Evolutionary conservation across 2,329 filamentous ascomycete species (phyloP), one percentile per base, ranked within the genome.

Genomic region (Mycosphaerella sp.): DNA sequence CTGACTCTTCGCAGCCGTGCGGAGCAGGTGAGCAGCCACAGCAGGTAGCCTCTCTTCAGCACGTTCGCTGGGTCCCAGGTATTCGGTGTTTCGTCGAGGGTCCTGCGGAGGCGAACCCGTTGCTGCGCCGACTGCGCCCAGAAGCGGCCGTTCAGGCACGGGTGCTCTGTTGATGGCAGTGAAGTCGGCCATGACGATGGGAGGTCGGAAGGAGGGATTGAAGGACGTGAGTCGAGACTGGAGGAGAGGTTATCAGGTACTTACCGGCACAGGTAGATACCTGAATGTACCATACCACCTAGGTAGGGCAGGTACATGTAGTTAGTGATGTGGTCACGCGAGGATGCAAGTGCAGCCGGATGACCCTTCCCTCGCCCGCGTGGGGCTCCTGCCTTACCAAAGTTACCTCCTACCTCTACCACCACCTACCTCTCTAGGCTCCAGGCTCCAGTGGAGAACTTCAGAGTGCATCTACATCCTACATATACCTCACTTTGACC

Each of bases 161-260:
- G 45, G 36, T 17, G 54, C 31, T 38, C 4, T 11, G 40, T 63
- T 63, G 53, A 63, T 64, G 36, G 62, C 43, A 10, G 62, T 64
- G 51, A 64, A 64, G 14, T 48, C 57, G 29, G 43, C 46, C 45
- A 45, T 59, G 42, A 45, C 56, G 42, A 29, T 21, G 9, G 17
- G 17, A 7, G 17, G 2, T 44, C 8, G 23, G 6, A 7, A 8
- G 8, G 21, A 21, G 21, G 21, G 21, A 21, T 21, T 21, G 21
- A 21, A 4, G 21, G 21, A 21, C 21, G 21, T 21, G 21, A 21
- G 21, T 21, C 21, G 42, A 23, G 42, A 9, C 6, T 8, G 42
- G 2, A 9, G 21, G 10, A 3, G n/a, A 4, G 34, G 12, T 38
- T 6, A 7, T 17, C 14, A 17, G 14, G 14, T 17, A 17, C 14